These are phyloP conservation scores for Zymoseptoria pseudotritici DNA, from an alignment of 2,329 filamentous ascomycete species.

Conservation along the genomic window DNA sequence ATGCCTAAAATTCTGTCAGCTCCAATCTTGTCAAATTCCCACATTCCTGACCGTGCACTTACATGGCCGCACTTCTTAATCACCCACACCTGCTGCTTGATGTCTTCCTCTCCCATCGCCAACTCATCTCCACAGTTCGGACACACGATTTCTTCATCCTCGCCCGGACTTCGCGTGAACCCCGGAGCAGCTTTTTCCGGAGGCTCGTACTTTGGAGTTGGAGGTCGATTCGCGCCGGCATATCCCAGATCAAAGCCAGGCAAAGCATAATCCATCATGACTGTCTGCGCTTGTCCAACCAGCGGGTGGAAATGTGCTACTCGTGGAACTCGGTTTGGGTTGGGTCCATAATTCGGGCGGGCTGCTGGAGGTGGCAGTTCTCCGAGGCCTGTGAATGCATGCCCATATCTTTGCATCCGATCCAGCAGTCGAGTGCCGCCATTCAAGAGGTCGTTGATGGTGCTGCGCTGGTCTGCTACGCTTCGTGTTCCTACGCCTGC, in stretches of 20 bases:
- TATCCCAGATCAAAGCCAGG: constrained; percentile 39
- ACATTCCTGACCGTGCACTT: constrained; percentile 30
- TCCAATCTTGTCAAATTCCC: background rate
- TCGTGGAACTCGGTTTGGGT: background rate
- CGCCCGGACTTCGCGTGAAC: constrained; percentile 69
- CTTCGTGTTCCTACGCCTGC: constrained; percentile 18
- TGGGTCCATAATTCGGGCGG: background rate
- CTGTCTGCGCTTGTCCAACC: background rate
- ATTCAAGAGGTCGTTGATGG: background rate
- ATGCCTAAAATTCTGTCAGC: constrained; percentile 35
- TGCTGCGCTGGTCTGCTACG: constrained; percentile 1
- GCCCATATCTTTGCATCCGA: background rate
- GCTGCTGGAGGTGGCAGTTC: background rate
- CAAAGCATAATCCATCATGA: constrained; percentile 32
- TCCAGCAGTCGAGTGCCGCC: background rate
- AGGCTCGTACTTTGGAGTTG: constrained; percentile 50
- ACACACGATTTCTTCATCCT: constrained; percentile 70
- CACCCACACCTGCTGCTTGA: constrained; percentile 85
- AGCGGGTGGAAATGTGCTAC: background rate
- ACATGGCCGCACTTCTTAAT: constrained; percentile 90
- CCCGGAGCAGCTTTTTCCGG: constrained; percentile 55
- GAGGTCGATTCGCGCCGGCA: constrained; percentile 21
- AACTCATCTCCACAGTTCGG: constrained; percentile 82
- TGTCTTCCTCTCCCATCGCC: constrained; percentile 58
- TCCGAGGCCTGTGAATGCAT: background rate